Evolutionary conservation across 345 rosid genomes (phyloP).

Genomic region (Microcos paniculata): DNA sequence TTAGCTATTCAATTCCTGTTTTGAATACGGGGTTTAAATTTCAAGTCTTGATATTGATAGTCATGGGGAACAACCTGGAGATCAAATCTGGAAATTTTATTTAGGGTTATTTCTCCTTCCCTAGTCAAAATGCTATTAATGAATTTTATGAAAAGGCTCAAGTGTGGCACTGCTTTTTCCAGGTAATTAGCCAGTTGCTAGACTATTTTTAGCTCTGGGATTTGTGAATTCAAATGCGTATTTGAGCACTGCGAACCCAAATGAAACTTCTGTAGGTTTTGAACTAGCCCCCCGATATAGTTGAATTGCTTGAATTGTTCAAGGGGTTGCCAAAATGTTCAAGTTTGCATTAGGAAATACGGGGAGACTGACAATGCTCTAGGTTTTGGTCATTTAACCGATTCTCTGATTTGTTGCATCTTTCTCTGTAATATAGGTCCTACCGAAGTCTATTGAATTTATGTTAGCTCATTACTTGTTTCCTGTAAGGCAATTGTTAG

Average conservation of each 20-base stretch:
- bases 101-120: neutral
- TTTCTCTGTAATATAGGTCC: neutral
- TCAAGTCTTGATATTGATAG: neutral
- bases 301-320: slow-evolving; percentile 15
- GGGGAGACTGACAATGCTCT: neutral
- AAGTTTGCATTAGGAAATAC: slow-evolving; percentile 6
- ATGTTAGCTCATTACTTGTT: neutral
- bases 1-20: neutral
- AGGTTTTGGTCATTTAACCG: neutral
- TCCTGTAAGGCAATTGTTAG: neutral
- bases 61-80: neutral
- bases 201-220: neutral
- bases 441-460: neutral
- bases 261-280: neutral
- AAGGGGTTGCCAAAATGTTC: neutral
- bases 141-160: neutral
- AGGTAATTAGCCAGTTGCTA: neutral
- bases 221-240: neutral
- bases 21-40: neutral
- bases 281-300: neutral
- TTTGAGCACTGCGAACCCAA: neutral
- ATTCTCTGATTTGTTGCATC: neutral
- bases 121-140: neutral
- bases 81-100: neutral
- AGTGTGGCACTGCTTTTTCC: neutral